These are phyloP conservation scores for Cyclotella kingstonii DNA, from an alignment of 108 stramenopile species.

Conservation along the genomic window DNA sequence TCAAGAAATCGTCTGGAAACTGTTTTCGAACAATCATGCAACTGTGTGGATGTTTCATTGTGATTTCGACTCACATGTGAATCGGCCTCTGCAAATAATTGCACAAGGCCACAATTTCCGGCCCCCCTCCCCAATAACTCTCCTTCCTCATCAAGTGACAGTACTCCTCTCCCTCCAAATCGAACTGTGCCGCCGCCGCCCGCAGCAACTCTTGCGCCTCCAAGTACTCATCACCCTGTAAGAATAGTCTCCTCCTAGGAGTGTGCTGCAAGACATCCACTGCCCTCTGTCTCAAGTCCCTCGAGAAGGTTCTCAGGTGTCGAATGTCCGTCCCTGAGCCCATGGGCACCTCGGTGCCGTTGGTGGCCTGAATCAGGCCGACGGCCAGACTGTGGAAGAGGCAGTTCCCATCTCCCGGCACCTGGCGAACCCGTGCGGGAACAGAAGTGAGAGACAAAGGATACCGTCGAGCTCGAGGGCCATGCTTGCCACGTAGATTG, in stretches of 20 bases:
- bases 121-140: slow-evolving; percentile 95
- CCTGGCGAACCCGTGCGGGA: slow-evolving; percentile 75
- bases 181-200: slow-evolving; percentile 81
- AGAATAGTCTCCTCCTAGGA: slow-evolving; percentile 61
- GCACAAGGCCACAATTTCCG: slow-evolving; percentile 93
- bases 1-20: too few relatives aligned
- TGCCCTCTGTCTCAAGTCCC: slow-evolving; percentile 33
- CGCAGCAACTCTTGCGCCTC: slow-evolving; percentile 67
- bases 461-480: slow-evolving; percentile 22
- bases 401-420: slow-evolving; percentile 93
- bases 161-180: slow-evolving; percentile 76
- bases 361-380: slow-evolving; percentile 36
- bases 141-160: slow-evolving; percentile 87
- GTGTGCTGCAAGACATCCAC: slow-evolving; percentile 41
- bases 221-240: slow-evolving; percentile 84
- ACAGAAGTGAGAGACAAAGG: slow-evolving; percentile 2
- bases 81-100: slow-evolving; percentile 91
- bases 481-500: slow-evolving; percentile 34
- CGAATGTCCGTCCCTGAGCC: slow-evolving; percentile 9
- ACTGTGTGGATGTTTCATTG: too few relatives aligned
- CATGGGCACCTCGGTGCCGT: slow-evolving; percentile 63
- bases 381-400: slow-evolving; percentile 74
- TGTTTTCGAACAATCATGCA: too few relatives aligned
- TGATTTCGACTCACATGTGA: slow-evolving; percentile 89
- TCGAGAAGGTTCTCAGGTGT: slow-evolving; percentile 16